Base-by-base conservation (phyloP, 306 rosid species). In the Pachyrhizus erosus region DNA sequence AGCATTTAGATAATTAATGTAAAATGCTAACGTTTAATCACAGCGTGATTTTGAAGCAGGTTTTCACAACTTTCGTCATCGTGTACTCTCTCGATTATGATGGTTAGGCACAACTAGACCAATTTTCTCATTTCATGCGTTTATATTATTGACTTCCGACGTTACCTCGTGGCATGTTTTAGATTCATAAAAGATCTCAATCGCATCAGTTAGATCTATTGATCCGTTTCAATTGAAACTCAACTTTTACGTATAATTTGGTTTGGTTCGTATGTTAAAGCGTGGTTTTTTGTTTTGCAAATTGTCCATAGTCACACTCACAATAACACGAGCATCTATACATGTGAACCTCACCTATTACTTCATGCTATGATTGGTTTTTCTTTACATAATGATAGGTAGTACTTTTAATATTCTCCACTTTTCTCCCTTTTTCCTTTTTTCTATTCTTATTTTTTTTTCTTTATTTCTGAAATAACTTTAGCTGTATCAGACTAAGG, bases 121-220 rank as follows among this genome's bases (percentile, higher is more conserved):
- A 40, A 10, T 70, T 34, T 45, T 64, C 26, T 62, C 7, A 64
- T 43, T 54, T 70, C 62, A 61, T 42, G 54, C 39, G 66, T 75
- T 57, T 0, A 76, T 51, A 60, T 72, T 76, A 68, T 68, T 70
- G 85, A 61, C 80, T 61, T 78, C 0, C 29, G 57, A 80, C 40
- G 60, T 80, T 18, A 20, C 48, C 5, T 29, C 45, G 81, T 26
- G 33, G 49, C 81, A 73, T 66, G 40, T 78, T 81, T 85, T n/a
- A 43, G 77, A 76, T 65, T 52, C 48, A 40, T 15, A n/a, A 67
- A 85, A 82, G 83, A 86, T 86, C 78, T 67, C 78, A 57, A 33
- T 65, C 86, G 57, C 76, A 48, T 86, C 80, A 62, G 1, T 81
- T 27, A 29, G 43, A 70, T 76, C 15, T 46, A 8, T 79, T 29